A percentile compares a stretch with the other conserved stretches of the same genome.
Conservation (phyloP, 352 stramenopile genomes). For the Globisporangium echinulatum region DNA sequence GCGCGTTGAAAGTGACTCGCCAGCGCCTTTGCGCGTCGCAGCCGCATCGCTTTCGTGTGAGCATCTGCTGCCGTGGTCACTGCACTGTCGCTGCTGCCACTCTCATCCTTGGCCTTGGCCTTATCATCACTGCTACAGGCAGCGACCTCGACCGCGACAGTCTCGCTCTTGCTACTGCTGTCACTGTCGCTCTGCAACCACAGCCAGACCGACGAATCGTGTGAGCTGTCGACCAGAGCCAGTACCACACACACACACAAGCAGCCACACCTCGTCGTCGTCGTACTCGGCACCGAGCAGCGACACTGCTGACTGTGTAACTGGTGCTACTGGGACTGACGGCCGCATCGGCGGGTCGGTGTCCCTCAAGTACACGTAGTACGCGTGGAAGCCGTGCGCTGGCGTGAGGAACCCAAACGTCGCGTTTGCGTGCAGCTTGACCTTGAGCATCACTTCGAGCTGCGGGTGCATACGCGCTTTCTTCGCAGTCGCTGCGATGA, state of each 20-base stretch:
- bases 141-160: too few relatives aligned
- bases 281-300: conserved; percentile 37
- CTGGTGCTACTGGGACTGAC: neutral
- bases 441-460: conserved; percentile 44
- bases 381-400: conserved; percentile 25
- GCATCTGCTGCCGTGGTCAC: conserved; percentile 5
- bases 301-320: neutral
- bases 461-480: conserved; percentile 32
- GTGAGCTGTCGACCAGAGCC: neutral
- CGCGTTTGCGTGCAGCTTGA: conserved; percentile 27
- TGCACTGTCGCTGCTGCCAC: conserved; percentile 1
- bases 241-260: neutral
- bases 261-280: conserved; percentile 4
- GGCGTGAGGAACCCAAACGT: conserved; percentile 33
- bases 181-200: conserved; percentile 16
- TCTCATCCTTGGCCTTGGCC: neutral
- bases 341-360: conserved; percentile 14
- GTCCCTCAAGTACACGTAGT: conserved; percentile 44
- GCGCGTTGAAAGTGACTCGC: conserved; percentile 15
- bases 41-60: conserved; percentile 14
- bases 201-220: too few relatives aligned
- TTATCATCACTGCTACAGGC: too few relatives aligned
- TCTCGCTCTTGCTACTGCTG: too few relatives aligned
- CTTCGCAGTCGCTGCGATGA: conserved; percentile 37
- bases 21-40: conserved; percentile 15